Conservation (phyloP, 257 asterid genomes). For the Agastache rugosa region DNA sequence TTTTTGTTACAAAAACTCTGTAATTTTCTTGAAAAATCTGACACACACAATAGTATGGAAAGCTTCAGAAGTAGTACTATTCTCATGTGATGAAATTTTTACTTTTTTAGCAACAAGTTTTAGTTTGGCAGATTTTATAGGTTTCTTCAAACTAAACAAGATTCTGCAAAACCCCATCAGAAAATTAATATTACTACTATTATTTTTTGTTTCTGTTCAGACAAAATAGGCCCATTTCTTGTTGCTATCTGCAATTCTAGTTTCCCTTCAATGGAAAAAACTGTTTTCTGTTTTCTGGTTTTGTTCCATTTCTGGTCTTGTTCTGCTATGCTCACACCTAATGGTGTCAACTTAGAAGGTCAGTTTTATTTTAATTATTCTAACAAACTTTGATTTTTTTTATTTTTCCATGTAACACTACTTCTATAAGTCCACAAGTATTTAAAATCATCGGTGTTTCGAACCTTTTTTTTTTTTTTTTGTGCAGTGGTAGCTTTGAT, state of each 20-base stretch:
- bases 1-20: slow-evolving; percentile 51
- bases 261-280: slow-evolving; percentile 34
- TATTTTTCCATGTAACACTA: neutral
- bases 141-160: slow-evolving; percentile 23
- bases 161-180: slow-evolving; percentile 24
- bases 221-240: slow-evolving; percentile 17
- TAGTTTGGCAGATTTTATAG: slow-evolving; percentile 8
- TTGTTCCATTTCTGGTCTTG: slow-evolving; percentile 54
- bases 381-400: neutral
- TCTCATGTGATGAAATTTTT: slow-evolving; percentile 35
- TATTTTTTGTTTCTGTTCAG: slow-evolving; percentile 1
- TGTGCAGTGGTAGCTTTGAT: slow-evolving; percentile 79
- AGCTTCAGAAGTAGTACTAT: slow-evolving; percentile 36
- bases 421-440: neutral
- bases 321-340: slow-evolving; percentile 75
- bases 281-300: slow-evolving; percentile 41
- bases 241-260: slow-evolving; percentile 1
- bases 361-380: neutral
- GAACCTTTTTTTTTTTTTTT: neutral
- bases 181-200: neutral
- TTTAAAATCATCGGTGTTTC: neutral
- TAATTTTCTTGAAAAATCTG: slow-evolving; percentile 41
- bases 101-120: slow-evolving; percentile 26
- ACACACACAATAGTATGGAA: slow-evolving; percentile 41
- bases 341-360: slow-evolving; percentile 97